A percentile compares a stretch with the other conserved stretches of the same genome.
Evolutionary conservation across 768 basidiomycete species (phyloP).

Genomic region (Russula olivacea): DNA sequence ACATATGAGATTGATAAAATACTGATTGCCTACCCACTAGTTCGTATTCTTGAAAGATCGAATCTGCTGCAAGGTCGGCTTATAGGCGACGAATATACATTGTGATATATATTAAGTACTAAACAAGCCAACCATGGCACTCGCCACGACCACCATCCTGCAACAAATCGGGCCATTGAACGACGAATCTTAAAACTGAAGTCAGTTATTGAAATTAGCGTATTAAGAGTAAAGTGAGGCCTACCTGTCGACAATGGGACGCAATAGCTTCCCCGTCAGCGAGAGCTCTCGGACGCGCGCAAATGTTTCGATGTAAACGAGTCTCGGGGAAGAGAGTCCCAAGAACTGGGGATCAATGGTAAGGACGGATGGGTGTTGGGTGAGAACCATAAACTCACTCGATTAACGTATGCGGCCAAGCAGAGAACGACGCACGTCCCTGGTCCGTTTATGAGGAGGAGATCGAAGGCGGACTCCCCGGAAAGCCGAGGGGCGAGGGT

Average conservation of each 20-base stretch:
- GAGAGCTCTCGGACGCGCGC: conserved; percentile 80
- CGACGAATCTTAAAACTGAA: conserved; percentile 57
- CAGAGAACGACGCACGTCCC: conserved; percentile 87
- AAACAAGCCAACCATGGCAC: conserved; percentile 63
- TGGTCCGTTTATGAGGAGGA: conserved; percentile 88
- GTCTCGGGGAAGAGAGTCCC: conserved; percentile 58
- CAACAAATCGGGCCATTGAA: conserved; percentile 77
- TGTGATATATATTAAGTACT: neutral
- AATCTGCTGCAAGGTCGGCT: neutral
- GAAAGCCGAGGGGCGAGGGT: conserved; percentile 42
- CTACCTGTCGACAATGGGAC: conserved; percentile 76
- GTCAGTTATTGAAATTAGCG: neutral
- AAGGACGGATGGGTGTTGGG: conserved; percentile 2
- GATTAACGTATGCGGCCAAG: conserved; percentile 60
- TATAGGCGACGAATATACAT: neutral
- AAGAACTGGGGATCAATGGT: conserved; percentile 51
- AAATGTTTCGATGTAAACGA: conserved; percentile 92
- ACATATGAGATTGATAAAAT: too few relatives aligned
- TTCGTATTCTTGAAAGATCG: neutral
- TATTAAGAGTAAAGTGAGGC: neutral
- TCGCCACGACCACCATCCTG: conserved; percentile 40
- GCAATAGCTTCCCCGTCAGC: conserved; percentile 76
- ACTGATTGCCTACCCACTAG: too few relatives aligned
- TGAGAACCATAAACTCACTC: conserved; percentile 41
- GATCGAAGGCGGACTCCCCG: conserved; percentile 49